A percentile compares a stretch with the other conserved stretches of the same genome.
Evolutionary conservation across 257 asterid species (phyloP).

Genomic region (Solanum ossicruentum): DNA sequence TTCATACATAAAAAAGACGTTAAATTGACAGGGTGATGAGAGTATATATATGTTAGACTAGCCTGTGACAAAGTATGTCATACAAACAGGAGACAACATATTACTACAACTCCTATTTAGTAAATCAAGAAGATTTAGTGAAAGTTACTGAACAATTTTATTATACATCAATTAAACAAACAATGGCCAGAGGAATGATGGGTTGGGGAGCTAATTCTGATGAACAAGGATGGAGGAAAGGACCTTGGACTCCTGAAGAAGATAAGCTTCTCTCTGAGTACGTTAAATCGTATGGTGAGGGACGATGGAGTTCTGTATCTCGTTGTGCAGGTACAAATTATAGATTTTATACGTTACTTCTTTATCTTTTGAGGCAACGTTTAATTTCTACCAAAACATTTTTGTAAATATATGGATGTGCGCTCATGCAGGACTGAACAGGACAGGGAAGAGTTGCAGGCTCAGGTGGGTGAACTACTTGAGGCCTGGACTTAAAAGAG

Average conservation of each 20-base stretch:
- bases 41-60: conserved; percentile 7
- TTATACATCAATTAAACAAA: not conserved
- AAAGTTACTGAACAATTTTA: not conserved
- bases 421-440: conserved; percentile 19
- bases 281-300: conserved; percentile 28
- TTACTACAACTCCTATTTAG: not conserved
- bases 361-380: not conserved
- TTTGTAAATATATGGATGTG: not conserved
- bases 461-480: conserved; percentile 40
- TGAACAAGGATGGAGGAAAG: conserved; percentile 27
- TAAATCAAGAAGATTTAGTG: not conserved
- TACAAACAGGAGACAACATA: conserved; percentile 19
- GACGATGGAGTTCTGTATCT: conserved; percentile 35
- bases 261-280: conserved; percentile 22
- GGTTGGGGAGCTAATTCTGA: conserved; percentile 12
- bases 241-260: conserved; percentile 39
- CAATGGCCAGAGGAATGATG: conserved; percentile 7
- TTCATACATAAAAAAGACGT: conserved; percentile 1
- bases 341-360: not conserved
- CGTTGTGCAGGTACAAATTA: conserved; percentile 12
- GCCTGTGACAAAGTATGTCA: conserved; percentile 15
- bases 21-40: conserved; percentile 12
- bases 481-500: conserved; percentile 32
- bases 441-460: conserved; percentile 39
- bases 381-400: no score